These are phyloP conservation scores for Solanum etuberosum DNA, from an alignment of 257 asterid genomes.

Conservation along the genomic window DNA sequence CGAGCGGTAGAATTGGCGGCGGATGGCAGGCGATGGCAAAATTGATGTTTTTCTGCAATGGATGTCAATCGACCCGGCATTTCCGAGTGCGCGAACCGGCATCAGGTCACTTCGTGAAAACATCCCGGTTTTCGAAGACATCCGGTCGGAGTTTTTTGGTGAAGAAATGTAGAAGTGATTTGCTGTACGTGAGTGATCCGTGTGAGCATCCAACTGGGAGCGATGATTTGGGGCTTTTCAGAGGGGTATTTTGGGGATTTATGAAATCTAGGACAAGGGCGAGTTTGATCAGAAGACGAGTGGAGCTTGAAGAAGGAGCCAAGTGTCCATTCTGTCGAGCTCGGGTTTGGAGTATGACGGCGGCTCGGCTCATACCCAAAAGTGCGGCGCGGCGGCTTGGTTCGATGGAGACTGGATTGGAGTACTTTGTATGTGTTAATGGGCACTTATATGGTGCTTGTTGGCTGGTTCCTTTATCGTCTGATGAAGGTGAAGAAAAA, in stretches of 20 bases:
- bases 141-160: slow-evolving; percentile 66
- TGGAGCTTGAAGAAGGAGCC: slow-evolving; percentile 34
- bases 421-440: slow-evolving; percentile 74
- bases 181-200: slow-evolving; percentile 73
- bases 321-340: slow-evolving; percentile 73
- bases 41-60: slow-evolving; percentile 69
- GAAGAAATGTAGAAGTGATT: slow-evolving; percentile 49
- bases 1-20: slow-evolving; percentile 31
- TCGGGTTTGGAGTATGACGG: slow-evolving; percentile 85
- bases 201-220: slow-evolving; percentile 52
- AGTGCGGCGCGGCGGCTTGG: slow-evolving; percentile 67
- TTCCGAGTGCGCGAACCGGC: slow-evolving; percentile 18
- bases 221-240: slow-evolving; percentile 49
- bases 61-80: slow-evolving; percentile 45
- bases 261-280: slow-evolving; percentile 61
- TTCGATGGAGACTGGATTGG: slow-evolving; percentile 47
- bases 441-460: slow-evolving; percentile 81
- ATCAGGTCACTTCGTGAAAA: slow-evolving; percentile 48
- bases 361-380: slow-evolving; percentile 58
- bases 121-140: slow-evolving; percentile 76
- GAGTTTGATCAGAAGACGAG: slow-evolving; percentile 37
- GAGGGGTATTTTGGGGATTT: slow-evolving; percentile 73
- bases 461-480: slow-evolving; percentile 61
- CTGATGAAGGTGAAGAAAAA: slow-evolving; percentile 22
- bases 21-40: slow-evolving; percentile 81